Conservation (phyloP, 345 rosid species). For the Microcos paniculata region DNA sequence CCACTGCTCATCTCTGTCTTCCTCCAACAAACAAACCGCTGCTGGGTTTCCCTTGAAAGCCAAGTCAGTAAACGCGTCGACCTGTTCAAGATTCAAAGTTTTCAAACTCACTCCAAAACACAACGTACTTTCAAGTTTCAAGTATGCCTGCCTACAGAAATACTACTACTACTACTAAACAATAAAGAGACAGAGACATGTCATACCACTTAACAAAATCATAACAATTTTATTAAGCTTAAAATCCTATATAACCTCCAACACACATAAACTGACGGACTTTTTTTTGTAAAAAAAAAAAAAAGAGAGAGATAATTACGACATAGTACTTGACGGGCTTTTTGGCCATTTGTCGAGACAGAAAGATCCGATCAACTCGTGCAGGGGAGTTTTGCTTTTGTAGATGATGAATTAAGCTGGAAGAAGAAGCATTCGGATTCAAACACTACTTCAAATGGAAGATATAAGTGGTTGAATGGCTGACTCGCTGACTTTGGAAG, state of each 20-base stretch:
- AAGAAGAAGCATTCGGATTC: neutral
- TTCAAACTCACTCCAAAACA: neutral
- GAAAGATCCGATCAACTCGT: neutral
- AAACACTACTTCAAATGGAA: neutral
- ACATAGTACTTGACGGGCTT: conserved; percentile 42
- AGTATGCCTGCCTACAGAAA: neutral
- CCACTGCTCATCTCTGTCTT: conserved; percentile 66
- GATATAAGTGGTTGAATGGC: neutral
- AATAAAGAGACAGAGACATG: neutral
- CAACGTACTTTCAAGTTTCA: neutral
- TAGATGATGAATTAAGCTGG: neutral
- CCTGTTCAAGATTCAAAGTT: conserved; percentile 28
- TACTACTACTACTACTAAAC: neutral
- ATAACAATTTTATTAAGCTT: too few relatives aligned
- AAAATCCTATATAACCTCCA: too few relatives aligned
- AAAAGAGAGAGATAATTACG: conserved; percentile 29
- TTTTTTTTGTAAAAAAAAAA: too few relatives aligned
- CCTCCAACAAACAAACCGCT: conserved; percentile 71
- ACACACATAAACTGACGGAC: too few relatives aligned
- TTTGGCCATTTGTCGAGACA: conserved; percentile 32
- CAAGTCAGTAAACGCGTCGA: conserved; percentile 70
- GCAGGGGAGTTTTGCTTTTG: neutral
- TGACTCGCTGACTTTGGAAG: neutral
- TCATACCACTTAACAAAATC: too few relatives aligned
- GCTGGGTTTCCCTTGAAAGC: conserved; percentile 87